Evolutionary conservation across 495 filamentous ascomycete genomes (phyloP), one percentile per base, ranked within the genome.

Genomic region (Bacidia rubella): DNA sequence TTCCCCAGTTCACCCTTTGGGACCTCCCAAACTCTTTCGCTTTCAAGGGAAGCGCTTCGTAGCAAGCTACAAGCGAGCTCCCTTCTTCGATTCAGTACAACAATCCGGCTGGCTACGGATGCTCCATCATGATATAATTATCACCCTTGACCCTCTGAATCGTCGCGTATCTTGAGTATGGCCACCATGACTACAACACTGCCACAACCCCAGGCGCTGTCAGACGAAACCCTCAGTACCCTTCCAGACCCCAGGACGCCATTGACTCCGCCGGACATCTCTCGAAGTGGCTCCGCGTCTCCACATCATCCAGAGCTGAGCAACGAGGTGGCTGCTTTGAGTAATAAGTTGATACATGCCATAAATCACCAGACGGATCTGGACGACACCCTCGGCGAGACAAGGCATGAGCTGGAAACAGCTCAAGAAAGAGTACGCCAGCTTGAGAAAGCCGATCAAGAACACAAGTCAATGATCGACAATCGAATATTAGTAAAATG

Each of bases 311-410:
- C 87, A 19, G 87, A 90, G 60, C 72, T 94, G 43, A 87, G 83
- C 63, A 78, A 82, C 51, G 92, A 98, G 66, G 89, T 97, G 11
- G 84, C 92, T 24, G 77, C 87, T 2, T 72, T 98, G 21, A 96
- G 87, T 65, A 90, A 88, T 45, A 98, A 98, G 67, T 75, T 98
- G 49, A 88, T 98, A 53, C 89, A 88, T 60, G 90, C 92, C 49
- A 96, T 98, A 66, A 98, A 98, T 63, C 86, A 92, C 62, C 93
- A 97, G 70, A 96, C 92, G 3, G 85, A 74, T 25, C 72, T 98
- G 24, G 92, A 98, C 61, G 92, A 98, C 62, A 85, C 78, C 26
- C 74, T 98, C 44, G 82, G 85, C 48, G 81, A 75, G 22, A 86
- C 90, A 22, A 78, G 86, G 17, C 81, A 90, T 63, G 87, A 95